Percentiles rank a stretch among this genome's conserved stretches.
These are phyloP conservation scores for Fusarium chaquense DNA, from an alignment of 2,329 filamentous ascomycete genomes.

Conservation along the genomic window DNA sequence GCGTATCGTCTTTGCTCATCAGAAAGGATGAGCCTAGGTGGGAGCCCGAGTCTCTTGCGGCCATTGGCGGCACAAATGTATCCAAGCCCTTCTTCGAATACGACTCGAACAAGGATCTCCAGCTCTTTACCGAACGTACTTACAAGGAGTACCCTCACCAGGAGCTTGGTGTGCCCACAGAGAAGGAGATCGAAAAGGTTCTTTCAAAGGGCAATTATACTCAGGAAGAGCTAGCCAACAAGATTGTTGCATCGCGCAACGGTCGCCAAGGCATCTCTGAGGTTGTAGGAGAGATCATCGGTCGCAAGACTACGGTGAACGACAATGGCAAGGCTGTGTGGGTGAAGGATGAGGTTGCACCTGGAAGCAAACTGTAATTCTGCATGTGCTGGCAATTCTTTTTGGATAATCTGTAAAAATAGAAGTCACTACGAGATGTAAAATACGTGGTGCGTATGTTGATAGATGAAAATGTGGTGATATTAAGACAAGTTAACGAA, in stretches of 20 bases:
- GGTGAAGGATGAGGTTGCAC: conserved; percentile 47
- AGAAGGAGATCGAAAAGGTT: conserved; percentile 67
- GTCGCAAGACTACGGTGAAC: conserved; percentile 68
- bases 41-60: conserved; percentile 79
- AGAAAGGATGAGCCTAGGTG: conserved; percentile 78
- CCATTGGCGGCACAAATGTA: conserved; percentile 69
- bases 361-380: conserved; percentile 53
- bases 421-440: conserved; percentile 39
- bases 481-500: conserved; percentile 20
- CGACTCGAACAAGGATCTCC: conserved; percentile 60
- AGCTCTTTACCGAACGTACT: conserved; percentile 71
- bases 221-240: conserved; percentile 70
- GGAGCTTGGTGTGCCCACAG: conserved; percentile 78
- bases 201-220: conserved; percentile 57
- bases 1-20: conserved; percentile 85
- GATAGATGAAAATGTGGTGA: conserved; percentile 44
- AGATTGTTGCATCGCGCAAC: conserved; percentile 70
- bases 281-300: conserved; percentile 76
- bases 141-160: conserved; percentile 81
- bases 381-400: conserved; percentile 19
- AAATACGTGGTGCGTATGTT: conserved; percentile 42
- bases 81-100: conserved; percentile 76
- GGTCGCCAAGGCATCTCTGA: conserved; percentile 76
- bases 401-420: conserved; percentile 46
- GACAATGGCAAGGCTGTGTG: conserved; percentile 59